Evolutionary conservation across 192 early-diverging fungal species (phyloP).

Genomic region (Blastocladiella britannica): DNA sequence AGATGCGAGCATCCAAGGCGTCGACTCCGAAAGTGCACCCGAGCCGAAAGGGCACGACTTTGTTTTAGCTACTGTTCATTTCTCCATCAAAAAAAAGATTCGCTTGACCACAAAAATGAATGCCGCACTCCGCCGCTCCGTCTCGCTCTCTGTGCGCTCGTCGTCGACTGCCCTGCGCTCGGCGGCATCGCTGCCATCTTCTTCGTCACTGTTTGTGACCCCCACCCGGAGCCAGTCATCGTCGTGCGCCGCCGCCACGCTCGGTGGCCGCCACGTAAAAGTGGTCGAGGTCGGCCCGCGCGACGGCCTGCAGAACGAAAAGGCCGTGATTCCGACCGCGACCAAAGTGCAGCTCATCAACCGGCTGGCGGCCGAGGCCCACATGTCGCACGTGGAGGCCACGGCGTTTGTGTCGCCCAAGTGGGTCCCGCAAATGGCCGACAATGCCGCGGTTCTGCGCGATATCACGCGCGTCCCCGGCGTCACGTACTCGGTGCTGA

Average conservation of each 20-base stretch:
- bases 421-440: conserved; percentile 93
- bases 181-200: too few relatives aligned
- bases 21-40: too few relatives aligned
- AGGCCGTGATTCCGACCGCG: conserved; percentile 50
- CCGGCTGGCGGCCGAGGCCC: conserved; percentile 42
- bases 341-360: conserved; percentile 79
- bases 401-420: conserved; percentile 91
- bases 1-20: too few relatives aligned
- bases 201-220: too few relatives aligned
- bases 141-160: too few relatives aligned
- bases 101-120: too few relatives aligned
- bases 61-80: too few relatives aligned
- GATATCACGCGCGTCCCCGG: conserved; percentile 33
- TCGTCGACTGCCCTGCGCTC: too few relatives aligned
- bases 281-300: conserved; percentile 91
- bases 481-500: conserved; percentile 73
- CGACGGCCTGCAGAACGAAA: conserved; percentile 94
- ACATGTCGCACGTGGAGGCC: conserved; percentile 66
- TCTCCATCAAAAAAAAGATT: too few relatives aligned
- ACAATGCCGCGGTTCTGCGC: conserved; percentile 51
- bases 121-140: too few relatives aligned
- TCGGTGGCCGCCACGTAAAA: conserved; percentile 35
- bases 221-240: too few relatives aligned
- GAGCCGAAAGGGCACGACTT: too few relatives aligned
- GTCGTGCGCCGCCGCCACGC: neutral